A percentile compares a stretch with the other conserved stretches of the same genome.
These are phyloP conservation scores for Fusarium nisikadoi DNA, from an alignment of 2,329 filamentous ascomycete genomes.

Conservation along the genomic window DNA sequence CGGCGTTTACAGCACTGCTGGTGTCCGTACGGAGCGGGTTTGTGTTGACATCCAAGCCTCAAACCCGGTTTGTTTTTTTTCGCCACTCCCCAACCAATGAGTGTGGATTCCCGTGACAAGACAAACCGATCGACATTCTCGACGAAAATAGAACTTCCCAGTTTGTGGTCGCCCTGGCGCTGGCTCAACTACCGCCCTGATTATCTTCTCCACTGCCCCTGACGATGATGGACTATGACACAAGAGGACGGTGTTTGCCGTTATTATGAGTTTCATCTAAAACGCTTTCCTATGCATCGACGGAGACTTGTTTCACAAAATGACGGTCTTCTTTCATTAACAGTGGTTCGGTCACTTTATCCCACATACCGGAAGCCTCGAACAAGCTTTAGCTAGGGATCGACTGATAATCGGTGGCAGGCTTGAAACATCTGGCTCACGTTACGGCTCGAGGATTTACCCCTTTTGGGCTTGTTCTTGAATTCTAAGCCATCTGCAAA, in stretches of 20 bases:
- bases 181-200: slow-evolving; percentile 35
- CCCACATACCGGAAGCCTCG: slow-evolving; percentile 21
- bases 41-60: slow-evolving; percentile 14
- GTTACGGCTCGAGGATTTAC: background rate
- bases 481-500: background rate
- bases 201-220: slow-evolving; percentile 40
- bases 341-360: background rate
- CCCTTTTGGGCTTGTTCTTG: background rate
- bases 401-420: background rate
- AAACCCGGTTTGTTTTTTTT: slow-evolving; percentile 25
- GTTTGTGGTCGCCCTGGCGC: background rate
- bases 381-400: slow-evolving; percentile 30
- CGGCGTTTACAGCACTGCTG: slow-evolving; percentile 8
- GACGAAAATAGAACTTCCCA: slow-evolving; percentile 38
- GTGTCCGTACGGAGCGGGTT: background rate
- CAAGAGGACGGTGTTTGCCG: slow-evolving; percentile 12
- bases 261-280: slow-evolving; percentile 6
- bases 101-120: background rate
- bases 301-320: slow-evolving; percentile 31
- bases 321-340: background rate
- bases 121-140: slow-evolving; percentile 15
- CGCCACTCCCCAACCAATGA: slow-evolving; percentile 27
- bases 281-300: slow-evolving; percentile 23
- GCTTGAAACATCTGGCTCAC: slow-evolving; percentile 23
- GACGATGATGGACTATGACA: slow-evolving; percentile 35